Evolutionary conservation across 2,329 filamentous ascomycete genomes (phyloP).

Genomic region (Claviceps arundinis): DNA sequence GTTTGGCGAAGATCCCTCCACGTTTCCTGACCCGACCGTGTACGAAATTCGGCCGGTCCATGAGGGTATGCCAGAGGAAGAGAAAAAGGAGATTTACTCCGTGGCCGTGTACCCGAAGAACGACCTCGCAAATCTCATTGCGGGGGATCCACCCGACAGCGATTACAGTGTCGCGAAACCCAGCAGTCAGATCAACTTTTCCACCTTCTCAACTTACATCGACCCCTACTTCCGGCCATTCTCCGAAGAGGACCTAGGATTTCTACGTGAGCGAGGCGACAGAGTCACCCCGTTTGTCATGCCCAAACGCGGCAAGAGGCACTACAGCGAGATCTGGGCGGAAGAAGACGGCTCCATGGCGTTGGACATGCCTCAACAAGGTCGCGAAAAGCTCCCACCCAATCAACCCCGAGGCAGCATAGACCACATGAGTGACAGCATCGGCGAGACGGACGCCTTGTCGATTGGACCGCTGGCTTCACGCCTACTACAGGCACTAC

Average conservation of each 20-base stretch:
- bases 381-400: constrained; percentile 53
- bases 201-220: constrained; percentile 82
- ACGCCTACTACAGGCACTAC: constrained; percentile 66
- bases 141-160: constrained; percentile 80
- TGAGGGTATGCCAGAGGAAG: constrained; percentile 67
- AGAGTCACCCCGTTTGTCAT: constrained; percentile 73
- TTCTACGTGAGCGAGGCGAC: constrained; percentile 81
- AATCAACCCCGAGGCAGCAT: constrained; percentile 79
- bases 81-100: constrained; percentile 76
- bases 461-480: constrained; percentile 79
- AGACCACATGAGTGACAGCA: constrained; percentile 74
- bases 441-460: constrained; percentile 78
- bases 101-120: constrained; percentile 71
- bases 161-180: constrained; percentile 94
- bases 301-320: constrained; percentile 68
- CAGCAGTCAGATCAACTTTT: constrained; percentile 84
- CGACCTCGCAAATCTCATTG: constrained; percentile 73
- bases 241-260: constrained; percentile 87
- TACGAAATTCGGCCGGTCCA: constrained; percentile 77
- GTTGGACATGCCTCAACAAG: constrained; percentile 50
- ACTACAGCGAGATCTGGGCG: constrained; percentile 85
- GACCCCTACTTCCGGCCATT: constrained; percentile 85
- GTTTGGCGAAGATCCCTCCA: constrained; percentile 83
- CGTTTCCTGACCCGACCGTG: constrained; percentile 81
- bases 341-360: constrained; percentile 79